Base-by-base conservation (phyloP, 2,329 filamentous ascomycete genomes). In the Rhinocladiella mackenziei region DNA sequence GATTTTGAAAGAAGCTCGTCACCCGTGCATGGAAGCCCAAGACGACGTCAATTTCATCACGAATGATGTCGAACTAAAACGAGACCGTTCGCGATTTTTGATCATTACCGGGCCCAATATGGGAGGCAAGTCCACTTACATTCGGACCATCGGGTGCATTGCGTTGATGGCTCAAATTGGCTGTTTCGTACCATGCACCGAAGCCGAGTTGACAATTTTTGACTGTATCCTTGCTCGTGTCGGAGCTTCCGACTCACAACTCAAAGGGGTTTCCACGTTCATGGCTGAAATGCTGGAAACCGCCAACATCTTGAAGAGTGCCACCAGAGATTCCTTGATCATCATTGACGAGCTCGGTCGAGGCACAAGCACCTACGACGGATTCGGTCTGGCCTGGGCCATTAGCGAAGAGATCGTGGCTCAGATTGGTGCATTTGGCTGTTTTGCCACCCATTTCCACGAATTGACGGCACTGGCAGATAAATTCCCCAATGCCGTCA, bases 281-380 rank as follows among this genome's bases (percentile, higher is more conserved):
- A 98, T 98, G 94, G 92, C 92, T 1, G 92, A 98, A 70, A 98
- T 98, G 92, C 78, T 98, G 15, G 92, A 98, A 65, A 98, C 92
- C 1, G 89, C 92, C 56, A 97, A 97, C 63, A 98, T 98, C 54
- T 81, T 98, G 61, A 97, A 97, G 69, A 94, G 88, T 0, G 92
- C 92, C 2, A 98, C 92, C 0, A 81, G 84, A 22, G 92, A 98
- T 63, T 95, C 88, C 3, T 77, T 98, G 40, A 97, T 98, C 68
- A 97, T 98, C 65, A 96, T 98, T 57, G 94, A 98, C 65, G 92
- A 98, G 65, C 80, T 98, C 2, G 92, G 92, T 37, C 87, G 92
- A 49, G 92, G 92, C 45, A 98, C 92, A 0, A 96, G 89, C 51
- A 98, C 94, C 0, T 98, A 98, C 64, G 94, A 98, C 63, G 92